These are phyloP conservation scores for Spergularia marina DNA, from an alignment of 148 eudicot genomes.

Conservation along the genomic window DNA sequence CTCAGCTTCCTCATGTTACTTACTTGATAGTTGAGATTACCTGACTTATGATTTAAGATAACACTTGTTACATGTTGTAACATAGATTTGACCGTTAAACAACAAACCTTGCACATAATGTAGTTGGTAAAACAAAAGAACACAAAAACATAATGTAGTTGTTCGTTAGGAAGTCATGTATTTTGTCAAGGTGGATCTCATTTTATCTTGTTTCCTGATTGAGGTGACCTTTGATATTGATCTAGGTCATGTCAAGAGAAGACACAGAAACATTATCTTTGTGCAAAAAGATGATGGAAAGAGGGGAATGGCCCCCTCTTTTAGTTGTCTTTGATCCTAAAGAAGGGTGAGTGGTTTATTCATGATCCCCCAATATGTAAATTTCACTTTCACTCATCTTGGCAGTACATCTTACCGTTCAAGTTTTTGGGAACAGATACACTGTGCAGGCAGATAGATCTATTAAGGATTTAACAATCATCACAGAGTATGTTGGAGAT, in stretches of 20 bases:
- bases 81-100: background rate
- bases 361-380: background rate
- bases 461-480: slow-evolving; percentile 79
- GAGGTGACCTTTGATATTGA: slow-evolving; percentile 11
- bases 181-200: background rate
- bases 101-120: background rate
- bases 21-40: too few relatives aligned
- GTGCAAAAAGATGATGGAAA: slow-evolving; percentile 84
- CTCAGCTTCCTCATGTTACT: background rate
- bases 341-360: slow-evolving; percentile 65
- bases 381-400: background rate
- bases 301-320: slow-evolving; percentile 97
- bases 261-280: slow-evolving; percentile 53
- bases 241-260: slow-evolving; percentile 68
- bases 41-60: too few relatives aligned
- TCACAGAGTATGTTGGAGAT: slow-evolving; percentile 94
- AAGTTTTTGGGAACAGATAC: slow-evolving; percentile 45
- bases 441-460: slow-evolving; percentile 86
- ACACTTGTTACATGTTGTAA: background rate
- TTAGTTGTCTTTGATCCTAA: slow-evolving; percentile 81
- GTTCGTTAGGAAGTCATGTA: background rate
- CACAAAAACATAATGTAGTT: background rate
- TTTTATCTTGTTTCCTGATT: slow-evolving; percentile 20
- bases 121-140: too few relatives aligned
- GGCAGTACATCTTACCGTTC: slow-evolving; percentile 6